Base-by-base conservation (phyloP, 495 filamentous ascomycete genomes). In the Penicillium taxi region DNA sequence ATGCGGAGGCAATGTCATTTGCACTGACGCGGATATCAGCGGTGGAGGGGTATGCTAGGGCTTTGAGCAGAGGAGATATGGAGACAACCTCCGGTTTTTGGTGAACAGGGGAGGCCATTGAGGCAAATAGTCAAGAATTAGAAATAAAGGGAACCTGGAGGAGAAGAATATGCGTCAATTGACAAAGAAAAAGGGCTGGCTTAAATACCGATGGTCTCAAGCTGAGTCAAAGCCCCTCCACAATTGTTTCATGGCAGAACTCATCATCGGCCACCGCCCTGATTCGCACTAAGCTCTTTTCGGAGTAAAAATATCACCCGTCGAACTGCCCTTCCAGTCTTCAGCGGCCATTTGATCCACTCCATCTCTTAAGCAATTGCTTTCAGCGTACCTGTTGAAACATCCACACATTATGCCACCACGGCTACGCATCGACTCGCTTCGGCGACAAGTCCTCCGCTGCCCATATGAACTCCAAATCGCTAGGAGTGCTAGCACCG, bases 1-100 rank as follows among this genome's bases (percentile, higher is more conserved):
- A 80, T 11, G 91, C 89, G 6, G 80, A 63, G 38, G 89, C 87
- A 49, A 99, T 90, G 42, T 94, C 83, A 23, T 79, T 70, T 13
- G 89, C 80, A 13, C 76, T 74, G 9, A 88, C 80, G 15, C 67
- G 61, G 17, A 58, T 52, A 13, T 62, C 53, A 7, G 57, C 53
- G 0, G 74, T 68, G 21, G 74, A 66, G 34, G 84, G 80, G 75
- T 84, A 82, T 11, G 71, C 77, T 16, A 96, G 73, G 25, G 78
- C 73, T 41, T 84, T 78, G 35, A 96, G 78, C 11, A 96, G 74
- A 11, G 84, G 78, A 5, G 82, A 80, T 48, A 96, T 87, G 32
- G 85, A 84, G 50, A 85, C 58, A n/a, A 53, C 37, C 41, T 62
- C 56, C 9, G 58, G 56, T 31, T 58, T 61, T 25, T 54, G 37